A percentile compares a stretch with the other conserved stretches of the same genome.
Conservation (phyloP, 805 yeast genomes). For the Metschnikowia drakensbergensis region DNA sequence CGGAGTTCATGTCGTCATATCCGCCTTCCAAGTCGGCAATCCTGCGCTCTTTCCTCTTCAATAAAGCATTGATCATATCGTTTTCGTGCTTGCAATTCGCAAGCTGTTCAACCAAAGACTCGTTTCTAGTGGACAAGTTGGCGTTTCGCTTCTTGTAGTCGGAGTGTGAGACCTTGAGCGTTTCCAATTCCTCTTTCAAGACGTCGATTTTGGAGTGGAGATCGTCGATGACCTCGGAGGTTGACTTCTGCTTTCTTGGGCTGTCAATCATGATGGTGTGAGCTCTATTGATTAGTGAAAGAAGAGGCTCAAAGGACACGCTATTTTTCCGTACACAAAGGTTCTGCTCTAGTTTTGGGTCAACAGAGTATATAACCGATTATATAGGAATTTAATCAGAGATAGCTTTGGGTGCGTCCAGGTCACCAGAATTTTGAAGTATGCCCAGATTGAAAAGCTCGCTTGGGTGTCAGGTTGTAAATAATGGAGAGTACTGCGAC, state of each 20-base stretch:
- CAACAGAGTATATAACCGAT: conserved; percentile 3
- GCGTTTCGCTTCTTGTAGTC: conserved; percentile 54
- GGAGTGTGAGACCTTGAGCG: conserved; percentile 34
- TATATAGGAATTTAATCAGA: neutral
- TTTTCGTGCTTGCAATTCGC: conserved; percentile 74
- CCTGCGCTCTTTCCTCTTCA: conserved; percentile 68
- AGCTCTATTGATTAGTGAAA: neutral
- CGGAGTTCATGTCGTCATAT: conserved; percentile 43
- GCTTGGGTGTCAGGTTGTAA: neutral
- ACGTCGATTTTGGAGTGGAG: conserved; percentile 45
- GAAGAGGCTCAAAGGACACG: neutral
- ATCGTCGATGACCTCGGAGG: conserved; percentile 48
- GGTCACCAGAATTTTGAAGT: neutral
- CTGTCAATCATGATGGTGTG: conserved; percentile 18
- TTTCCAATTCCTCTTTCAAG: conserved; percentile 44
- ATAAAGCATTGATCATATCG: conserved; percentile 64
- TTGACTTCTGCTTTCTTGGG: conserved; percentile 20
- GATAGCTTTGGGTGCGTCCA: neutral
- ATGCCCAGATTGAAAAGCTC: conserved; percentile 4
- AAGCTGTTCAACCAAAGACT: conserved; percentile 56
- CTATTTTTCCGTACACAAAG: neutral
- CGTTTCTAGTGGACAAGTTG: conserved; percentile 45
- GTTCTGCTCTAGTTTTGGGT: conserved; percentile 7
- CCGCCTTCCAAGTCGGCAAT: conserved; percentile 63
- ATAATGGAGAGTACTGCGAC: neutral